Conservation (phyloP, 2,329 filamentous ascomycete genomes). For the Penicillium expansum region DNA sequence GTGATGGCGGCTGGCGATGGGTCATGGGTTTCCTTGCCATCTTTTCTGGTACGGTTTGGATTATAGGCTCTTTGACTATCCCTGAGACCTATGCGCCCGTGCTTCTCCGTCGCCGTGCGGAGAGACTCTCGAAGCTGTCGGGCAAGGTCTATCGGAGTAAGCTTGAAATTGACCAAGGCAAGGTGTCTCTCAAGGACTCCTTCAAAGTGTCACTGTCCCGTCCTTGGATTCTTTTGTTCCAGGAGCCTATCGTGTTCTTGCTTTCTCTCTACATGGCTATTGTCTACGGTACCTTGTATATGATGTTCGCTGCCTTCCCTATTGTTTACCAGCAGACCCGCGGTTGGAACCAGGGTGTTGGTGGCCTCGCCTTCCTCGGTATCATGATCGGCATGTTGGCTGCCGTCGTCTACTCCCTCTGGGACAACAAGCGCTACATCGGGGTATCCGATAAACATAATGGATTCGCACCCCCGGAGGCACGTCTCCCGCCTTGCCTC, state of each 20-base stretch:
- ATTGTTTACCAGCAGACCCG: conserved; percentile 30
- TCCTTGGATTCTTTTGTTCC: conserved; percentile 31
- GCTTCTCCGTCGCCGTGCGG: conserved; percentile 29
- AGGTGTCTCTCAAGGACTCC: conserved; percentile 16
- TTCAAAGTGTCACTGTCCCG: conserved; percentile 29
- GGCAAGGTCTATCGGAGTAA: conserved; percentile 27
- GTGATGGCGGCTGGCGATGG: conserved; percentile 29
- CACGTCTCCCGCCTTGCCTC: conserved; percentile 29
- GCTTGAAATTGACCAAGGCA: conserved; percentile 28
- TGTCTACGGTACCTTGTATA: conserved; percentile 31
- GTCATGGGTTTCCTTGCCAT: conserved; percentile 31
- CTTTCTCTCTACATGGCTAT: conserved; percentile 32
- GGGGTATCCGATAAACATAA: conserved; percentile 15
- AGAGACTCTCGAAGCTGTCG: conserved; percentile 24
- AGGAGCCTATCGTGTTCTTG: conserved; percentile 33
- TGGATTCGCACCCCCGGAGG: conserved; percentile 28
- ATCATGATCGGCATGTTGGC: conserved; percentile 33
- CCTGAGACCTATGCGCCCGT: conserved; percentile 34
- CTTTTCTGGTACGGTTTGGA: conserved; percentile 31
- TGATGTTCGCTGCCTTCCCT: conserved; percentile 33
- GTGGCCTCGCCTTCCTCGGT: conserved; percentile 30
- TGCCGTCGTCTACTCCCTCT: conserved; percentile 24
- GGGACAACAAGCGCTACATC: conserved; percentile 29
- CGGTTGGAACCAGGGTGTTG: conserved; percentile 31
- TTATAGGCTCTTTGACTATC: conserved; percentile 23